Base-by-base conservation (phyloP, 208 protist species). In the Trypanosoma vivax region DNA sequence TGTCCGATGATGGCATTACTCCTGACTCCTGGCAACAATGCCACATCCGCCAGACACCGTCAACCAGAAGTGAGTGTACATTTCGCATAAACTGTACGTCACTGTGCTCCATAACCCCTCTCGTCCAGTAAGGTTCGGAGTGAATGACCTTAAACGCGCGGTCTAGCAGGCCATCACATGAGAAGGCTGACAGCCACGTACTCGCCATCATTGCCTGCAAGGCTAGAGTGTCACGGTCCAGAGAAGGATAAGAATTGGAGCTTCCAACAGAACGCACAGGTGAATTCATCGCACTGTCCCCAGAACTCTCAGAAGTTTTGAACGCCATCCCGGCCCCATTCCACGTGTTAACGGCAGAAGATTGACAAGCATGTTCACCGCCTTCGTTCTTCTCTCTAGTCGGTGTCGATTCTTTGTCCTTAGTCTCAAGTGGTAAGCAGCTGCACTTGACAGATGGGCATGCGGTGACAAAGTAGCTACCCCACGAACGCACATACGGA, bases 81-180 rank as follows among this genome's bases (percentile, higher is more conserved):
- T 96, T 90, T 28, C 83, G 72, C 5, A 99, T 57, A 37, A 86
- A 55, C 54, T 97, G 87, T 16, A 96, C 60, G 5, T 75, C 57
- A 31, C 79, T 88, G 43, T 94, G 92, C 40, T 95, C 82, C 98
- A 99, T 99, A 56, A 99, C 90, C 52, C 70, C 76, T 28, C 49
- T 33, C 29, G 54, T 71, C 30, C 95, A 87, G 42, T 86, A 82
- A 28, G 68, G 50, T 19, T 79, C 28, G 25, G 25, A 61, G 7
- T 63, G 70, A 50, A 88, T 75, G 16, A 89, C 61, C 24, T 70
- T 48, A 23, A 98, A 46, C 7, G 89, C 86, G 10, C 76, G 63
- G 27, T 78, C 62, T 10, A 99, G 70, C 6, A 98, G 49, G 14
- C 76, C 92, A 23, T 76, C 69, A 6, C 63, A 47, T 27, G 70